Base-by-base conservation (phyloP, 441 rosid genomes). In the Gossypium schwendimanii region DNA sequence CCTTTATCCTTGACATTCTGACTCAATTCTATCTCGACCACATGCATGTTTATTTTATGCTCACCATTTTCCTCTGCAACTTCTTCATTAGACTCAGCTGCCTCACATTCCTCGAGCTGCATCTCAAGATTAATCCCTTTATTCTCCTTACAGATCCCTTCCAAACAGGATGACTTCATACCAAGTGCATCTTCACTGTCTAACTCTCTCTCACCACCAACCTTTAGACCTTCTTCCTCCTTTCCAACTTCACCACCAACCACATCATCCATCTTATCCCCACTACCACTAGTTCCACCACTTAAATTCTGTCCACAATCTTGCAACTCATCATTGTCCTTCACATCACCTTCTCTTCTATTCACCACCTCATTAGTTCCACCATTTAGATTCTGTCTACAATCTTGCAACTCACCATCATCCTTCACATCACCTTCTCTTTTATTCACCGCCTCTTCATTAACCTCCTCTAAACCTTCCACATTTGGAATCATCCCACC, bases 1-100 rank as follows among this genome's bases (percentile, higher is more conserved):
- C 93, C 92, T 78, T 90, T 87, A 79, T 88, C 97, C 84, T 80
- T 84, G 75, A 84, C 71, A 76, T 41, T 81, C 49, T 73, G 84
- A 72, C 63, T 62, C 61, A 82, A 68, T 72, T 64, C 77, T 54
- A 80, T 85, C 12, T 80, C 81, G 59, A 75, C 76, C 69, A 63
- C 41, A 81, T 73, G 73, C 7, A 49, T 39, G 65, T 76, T 69
- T 63, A 74, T 36, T 15, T 73, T 77, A 31, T 76, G 79, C 23
- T 74, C 71, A 62, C 75, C 80, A 70, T 65, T 78, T 52, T 72
- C 89, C 58, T 70, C 75, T 14, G 65, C 71, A 62, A 73, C 73
- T 72, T 81, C 91, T 72, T 77, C 78, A 39, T 61, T 77, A n/a
- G 69, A 77, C 67, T 78, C 79, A 0, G 33, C 74, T 11, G 72